Evolutionary conservation across 2,329 filamentous ascomycete genomes (phyloP).

Genomic region (Pseudogymnoascus sp.): DNA sequence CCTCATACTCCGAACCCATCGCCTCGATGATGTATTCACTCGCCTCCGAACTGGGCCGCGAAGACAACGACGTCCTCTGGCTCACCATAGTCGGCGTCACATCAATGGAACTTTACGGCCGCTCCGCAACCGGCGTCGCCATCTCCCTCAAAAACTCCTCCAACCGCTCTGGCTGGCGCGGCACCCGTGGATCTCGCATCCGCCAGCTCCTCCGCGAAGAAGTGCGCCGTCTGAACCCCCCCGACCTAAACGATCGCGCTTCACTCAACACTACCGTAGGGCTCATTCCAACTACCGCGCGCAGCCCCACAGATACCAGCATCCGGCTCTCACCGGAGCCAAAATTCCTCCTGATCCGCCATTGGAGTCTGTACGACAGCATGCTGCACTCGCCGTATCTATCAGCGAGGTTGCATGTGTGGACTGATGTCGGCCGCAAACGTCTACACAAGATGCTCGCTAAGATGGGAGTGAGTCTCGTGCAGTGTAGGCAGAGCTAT

Average conservation of each 20-base stretch:
- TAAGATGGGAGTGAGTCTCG: constrained; percentile 94
- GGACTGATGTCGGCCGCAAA: constrained; percentile 84
- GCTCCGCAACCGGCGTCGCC: constrained; percentile 73
- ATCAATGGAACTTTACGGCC: constrained; percentile 86
- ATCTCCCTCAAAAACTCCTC: constrained; percentile 50
- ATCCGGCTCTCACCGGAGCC: constrained; percentile 92
- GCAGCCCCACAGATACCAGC: constrained; percentile 82
- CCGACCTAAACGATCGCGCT: constrained; percentile 54
- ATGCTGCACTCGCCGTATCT: constrained; percentile 97
- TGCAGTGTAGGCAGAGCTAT: constrained; percentile 91
- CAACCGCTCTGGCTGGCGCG: constrained; percentile 66
- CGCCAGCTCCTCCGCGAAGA: constrained; percentile 84
- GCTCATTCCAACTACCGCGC: constrained; percentile 82
- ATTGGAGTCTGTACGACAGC: constrained; percentile 97
- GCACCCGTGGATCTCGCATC: constrained; percentile 73
- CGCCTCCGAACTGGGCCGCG: constrained; percentile 86
- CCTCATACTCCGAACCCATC: constrained; percentile 90
- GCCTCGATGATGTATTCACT: constrained; percentile 92
- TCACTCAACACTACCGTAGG: constrained; percentile 61
- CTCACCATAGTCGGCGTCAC: constrained; percentile 88
- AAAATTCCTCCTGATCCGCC: constrained; percentile 81
- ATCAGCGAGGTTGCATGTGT: constrained; percentile 84
- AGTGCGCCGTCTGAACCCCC: constrained; percentile 85
- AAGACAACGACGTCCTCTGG: constrained; percentile 96
- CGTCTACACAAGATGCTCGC: constrained; percentile 88